These are phyloP conservation scores for Sphaerobolus stellatus DNA, from an alignment of 1,284 basidiomycete genomes.

Conservation along the genomic window DNA sequence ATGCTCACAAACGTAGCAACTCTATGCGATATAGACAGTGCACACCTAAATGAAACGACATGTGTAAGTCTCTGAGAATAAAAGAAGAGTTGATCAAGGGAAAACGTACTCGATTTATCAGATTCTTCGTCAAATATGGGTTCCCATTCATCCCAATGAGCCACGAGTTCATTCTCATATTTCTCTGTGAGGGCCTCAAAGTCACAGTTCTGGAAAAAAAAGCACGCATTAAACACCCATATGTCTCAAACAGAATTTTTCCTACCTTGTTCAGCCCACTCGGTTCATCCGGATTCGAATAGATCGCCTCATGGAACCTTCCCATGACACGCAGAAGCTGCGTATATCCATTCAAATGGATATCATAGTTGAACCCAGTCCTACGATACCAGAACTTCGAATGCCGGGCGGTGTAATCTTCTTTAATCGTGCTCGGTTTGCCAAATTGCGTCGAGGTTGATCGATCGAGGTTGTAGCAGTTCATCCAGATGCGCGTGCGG, in stretches of 20 bases:
- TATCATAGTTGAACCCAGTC: conserved; percentile 62
- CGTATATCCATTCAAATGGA: conserved; percentile 74
- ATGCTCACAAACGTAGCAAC: conserved; percentile 12
- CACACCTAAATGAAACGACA: conserved; percentile 1
- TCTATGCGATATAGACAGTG: conserved; percentile 14
- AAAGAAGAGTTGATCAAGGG: neutral
- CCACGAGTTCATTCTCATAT: conserved; percentile 14
- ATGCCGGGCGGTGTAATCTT: conserved; percentile 75
- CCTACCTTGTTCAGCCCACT: conserved; percentile 63
- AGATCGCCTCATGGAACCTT: conserved; percentile 56
- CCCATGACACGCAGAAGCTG: conserved; percentile 64
- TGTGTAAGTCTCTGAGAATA: neutral
- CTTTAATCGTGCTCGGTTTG: conserved; percentile 72
- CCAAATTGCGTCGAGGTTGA: conserved; percentile 82
- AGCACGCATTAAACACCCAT: neutral
- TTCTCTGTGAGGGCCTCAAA: conserved; percentile 15
- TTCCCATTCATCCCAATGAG: conserved; percentile 15
- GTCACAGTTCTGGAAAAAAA: conserved; percentile 2
- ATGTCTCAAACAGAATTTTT: neutral
- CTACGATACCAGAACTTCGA: conserved; percentile 73
- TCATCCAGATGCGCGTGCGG: conserved; percentile 84
- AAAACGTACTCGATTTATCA: conserved; percentile 1
- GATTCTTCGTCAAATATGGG: conserved; percentile 10
- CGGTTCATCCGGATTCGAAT: conserved; percentile 47
- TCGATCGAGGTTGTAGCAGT: conserved; percentile 83